Evolutionary conservation across 108 stramenopile species (phyloP).

Genomic region (Stephanodiscus minutulus): DNA sequence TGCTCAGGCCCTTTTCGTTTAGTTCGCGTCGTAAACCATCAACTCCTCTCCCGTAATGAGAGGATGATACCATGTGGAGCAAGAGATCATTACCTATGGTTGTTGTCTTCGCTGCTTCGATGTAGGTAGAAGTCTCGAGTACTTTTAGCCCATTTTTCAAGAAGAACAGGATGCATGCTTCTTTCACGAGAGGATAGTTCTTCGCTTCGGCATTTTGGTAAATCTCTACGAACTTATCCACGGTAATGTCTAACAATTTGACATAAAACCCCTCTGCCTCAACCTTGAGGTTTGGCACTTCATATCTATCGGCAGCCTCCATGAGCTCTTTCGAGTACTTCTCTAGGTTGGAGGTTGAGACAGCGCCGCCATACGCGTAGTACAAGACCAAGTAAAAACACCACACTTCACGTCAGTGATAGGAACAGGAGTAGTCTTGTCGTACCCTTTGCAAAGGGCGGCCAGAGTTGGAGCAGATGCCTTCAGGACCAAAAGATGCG

Average conservation of each 20-base stretch:
- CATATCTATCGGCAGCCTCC: neutral
- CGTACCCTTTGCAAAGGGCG: neutral
- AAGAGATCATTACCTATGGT: neutral
- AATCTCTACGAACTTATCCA: neutral
- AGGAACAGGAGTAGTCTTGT: neutral
- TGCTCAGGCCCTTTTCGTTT: neutral
- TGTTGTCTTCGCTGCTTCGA: neutral
- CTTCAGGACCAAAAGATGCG: constrained; percentile 3
- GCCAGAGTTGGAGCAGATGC: constrained; percentile 2
- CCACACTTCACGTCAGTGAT: neutral
- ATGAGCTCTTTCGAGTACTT: constrained; percentile 3
- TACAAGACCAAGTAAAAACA: neutral
- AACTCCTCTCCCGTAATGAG: neutral
- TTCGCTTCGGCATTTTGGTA: neutral
- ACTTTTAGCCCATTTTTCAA: neutral
- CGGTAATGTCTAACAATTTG: neutral
- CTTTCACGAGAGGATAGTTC: neutral
- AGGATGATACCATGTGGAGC: neutral
- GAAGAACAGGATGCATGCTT: neutral
- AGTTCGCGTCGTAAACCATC: neutral
- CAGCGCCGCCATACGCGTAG: neutral
- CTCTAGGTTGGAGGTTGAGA: neutral
- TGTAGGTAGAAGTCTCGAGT: neutral
- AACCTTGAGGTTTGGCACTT: neutral
- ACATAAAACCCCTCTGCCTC: neutral